Base-by-base conservation (phyloP, 768 basidiomycete genomes). In the Jaapia argillacea region DNA sequence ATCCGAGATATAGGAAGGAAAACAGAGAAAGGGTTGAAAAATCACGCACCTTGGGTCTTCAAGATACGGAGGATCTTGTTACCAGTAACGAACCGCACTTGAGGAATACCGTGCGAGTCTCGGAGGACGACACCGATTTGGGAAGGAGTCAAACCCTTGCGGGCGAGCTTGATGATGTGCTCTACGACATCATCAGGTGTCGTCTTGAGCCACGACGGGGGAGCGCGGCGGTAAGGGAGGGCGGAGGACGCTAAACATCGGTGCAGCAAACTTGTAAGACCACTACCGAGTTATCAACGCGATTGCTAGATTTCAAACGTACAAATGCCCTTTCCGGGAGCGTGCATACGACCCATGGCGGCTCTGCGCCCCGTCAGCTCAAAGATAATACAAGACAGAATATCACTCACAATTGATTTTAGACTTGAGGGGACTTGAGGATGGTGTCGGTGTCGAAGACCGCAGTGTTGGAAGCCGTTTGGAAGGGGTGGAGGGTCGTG, bases 251-350 rank as follows among this genome's bases (percentile, higher is more conserved):
- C 81, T 71, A 53, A 10, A 42, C 33, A 39, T 24, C 22, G 36
- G 20, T 22, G 23, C 10, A 33, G 16, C 10, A 16, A 16, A 33
- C 10, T 33, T 10, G 10, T 16, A 33, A 16, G 31, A 16, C 16
- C 31, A 10, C 10, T 33, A 33, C 10, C 10, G 31, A 33, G 10
- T 33, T 10, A 33, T 33, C 31, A 10, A 10, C 31, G 12, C 12
- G 7, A 39, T 7, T 24, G 6, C 14, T 71, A 42, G 20, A 45
- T 22, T 21, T 21, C 38, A 33, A 45, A 80, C 85, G 58, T 67
- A 90, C 86, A 88, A 76, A 98, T 96, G 79, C 93, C 94, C 90
- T 98, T 98, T 70, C 91, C 91, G 69, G 92, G 91, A 80, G 92
- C 92, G 80, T 98, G 94, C 90, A 96, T 92, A 63, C 92, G 90